Conservation (phyloP, 225 moss, liverwort and hornwort species). For the Pleurozium schreberi region DNA sequence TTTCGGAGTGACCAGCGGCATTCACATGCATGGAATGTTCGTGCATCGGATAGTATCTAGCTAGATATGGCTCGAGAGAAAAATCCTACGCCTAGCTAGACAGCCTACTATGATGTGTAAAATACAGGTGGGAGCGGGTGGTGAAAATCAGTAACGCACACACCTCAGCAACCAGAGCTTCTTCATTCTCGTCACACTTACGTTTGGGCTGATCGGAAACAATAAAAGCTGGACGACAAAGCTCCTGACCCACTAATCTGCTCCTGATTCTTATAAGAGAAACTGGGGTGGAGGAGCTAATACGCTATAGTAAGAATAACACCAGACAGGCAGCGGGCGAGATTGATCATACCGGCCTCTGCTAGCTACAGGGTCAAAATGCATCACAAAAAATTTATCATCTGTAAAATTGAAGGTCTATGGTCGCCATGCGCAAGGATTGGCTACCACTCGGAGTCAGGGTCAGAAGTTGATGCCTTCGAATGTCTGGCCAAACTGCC, state of each 20-base stretch:
- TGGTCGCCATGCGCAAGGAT: neutral
- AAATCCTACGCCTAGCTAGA: constrained; percentile 19
- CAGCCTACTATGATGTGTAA: constrained; percentile 26
- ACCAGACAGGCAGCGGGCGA: constrained; percentile 45
- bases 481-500: constrained; percentile 45
- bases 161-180: constrained; percentile 52
- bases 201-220: neutral
- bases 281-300: constrained; percentile 6
- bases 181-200: neutral
- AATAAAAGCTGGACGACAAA: constrained; percentile 1
- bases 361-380: constrained; percentile 32
- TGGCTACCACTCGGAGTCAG: neutral
- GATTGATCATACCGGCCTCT: constrained; percentile 30
- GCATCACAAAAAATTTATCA: neutral
- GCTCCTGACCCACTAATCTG: constrained; percentile 26
- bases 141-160: constrained; percentile 23
- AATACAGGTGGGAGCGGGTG: constrained; percentile 60
- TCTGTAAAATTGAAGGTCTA: neutral
- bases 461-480: constrained; percentile 41
- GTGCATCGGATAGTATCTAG: constrained; percentile 9
- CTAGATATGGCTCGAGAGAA: constrained; percentile 12
- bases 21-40: constrained; percentile 11
- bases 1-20: neutral
- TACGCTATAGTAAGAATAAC: constrained; percentile 3
- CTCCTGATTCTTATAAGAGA: neutral